Conservation (phyloP, 129 eudicot genomes). For the Tanacetum coccineum region DNA sequence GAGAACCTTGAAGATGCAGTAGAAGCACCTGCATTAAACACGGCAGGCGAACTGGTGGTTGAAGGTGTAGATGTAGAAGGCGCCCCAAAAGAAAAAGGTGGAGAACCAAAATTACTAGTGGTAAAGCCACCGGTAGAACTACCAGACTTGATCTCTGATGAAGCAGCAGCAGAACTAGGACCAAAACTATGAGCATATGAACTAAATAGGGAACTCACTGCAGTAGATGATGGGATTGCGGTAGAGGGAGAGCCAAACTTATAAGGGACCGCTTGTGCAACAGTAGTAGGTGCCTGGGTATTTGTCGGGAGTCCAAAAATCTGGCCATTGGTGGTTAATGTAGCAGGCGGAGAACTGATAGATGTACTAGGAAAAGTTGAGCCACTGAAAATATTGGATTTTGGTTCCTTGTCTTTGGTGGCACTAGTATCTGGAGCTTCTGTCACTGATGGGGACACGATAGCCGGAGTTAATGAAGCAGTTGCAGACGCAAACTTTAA, state of each 20-base stretch:
- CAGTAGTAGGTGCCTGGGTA: conserved; percentile 34
- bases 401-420: conserved; percentile 27
- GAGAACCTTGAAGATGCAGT: conserved; percentile 48
- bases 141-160: conserved; percentile 28
- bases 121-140: no score
- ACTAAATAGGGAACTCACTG: conserved; percentile 22
- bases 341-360: conserved; percentile 30
- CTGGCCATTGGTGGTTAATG: conserved; percentile 25
- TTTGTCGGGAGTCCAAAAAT: conserved; percentile 22
- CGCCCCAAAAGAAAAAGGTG: conserved; percentile 53
- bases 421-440: conserved; percentile 24
- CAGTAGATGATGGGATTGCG: conserved; percentile 27
- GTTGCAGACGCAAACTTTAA: conserved; percentile 38
- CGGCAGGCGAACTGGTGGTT: conserved; percentile 28
- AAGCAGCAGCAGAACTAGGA: conserved; percentile 22
- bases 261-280: conserved; percentile 32
- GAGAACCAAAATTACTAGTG: conserved; percentile 30
- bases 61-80: conserved; percentile 34
- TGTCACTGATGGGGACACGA: conserved; percentile 6
- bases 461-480: conserved; percentile 22
- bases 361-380: conserved; percentile 28
- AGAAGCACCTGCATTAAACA: conserved; percentile 44
- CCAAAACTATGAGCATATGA: conserved; percentile 38
- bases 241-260: conserved; percentile 46
- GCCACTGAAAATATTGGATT: conserved; percentile 23